These are phyloP conservation scores for Penicillium corylophilum DNA, from an alignment of 2,329 filamentous ascomycete genomes.

Conservation along the genomic window DNA sequence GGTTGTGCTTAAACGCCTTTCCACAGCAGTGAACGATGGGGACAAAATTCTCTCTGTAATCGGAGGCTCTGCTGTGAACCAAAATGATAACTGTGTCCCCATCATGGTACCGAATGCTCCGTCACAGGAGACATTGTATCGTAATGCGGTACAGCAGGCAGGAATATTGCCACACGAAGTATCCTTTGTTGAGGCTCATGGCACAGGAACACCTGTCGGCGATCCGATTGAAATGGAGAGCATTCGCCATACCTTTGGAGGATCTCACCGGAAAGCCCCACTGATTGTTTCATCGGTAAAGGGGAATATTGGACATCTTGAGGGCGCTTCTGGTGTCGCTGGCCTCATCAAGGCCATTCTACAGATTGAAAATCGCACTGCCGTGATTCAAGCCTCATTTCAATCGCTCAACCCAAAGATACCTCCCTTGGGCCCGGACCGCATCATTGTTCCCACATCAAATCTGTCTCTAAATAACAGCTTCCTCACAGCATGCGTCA, in stretches of 20 bases:
- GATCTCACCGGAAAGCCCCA: neutral
- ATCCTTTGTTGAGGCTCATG: constrained; percentile 7
- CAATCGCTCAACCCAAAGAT: neutral
- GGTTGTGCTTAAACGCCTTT: constrained; percentile 48
- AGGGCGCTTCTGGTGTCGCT: constrained; percentile 27
- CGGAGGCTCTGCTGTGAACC: neutral
- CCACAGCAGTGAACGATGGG: constrained; percentile 38
- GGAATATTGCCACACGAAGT: neutral
- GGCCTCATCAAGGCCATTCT: constrained; percentile 23
- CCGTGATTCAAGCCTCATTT: neutral
- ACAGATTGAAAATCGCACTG: neutral
- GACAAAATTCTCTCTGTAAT: constrained; percentile 11
- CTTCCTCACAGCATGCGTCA: neutral
- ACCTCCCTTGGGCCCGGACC: neutral
- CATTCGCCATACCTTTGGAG: constrained; percentile 1
- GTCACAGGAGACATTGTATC: constrained; percentile 1
- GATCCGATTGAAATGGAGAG: constrained; percentile 6
- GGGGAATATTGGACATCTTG: constrained; percentile 29
- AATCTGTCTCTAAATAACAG: neutral
- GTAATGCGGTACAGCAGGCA: neutral
- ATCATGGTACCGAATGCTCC: constrained; percentile 2
- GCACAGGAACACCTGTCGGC: constrained; percentile 5
- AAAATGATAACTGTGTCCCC: neutral
- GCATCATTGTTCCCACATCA: neutral
- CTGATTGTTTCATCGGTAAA: constrained; percentile 25